Base-by-base conservation (phyloP, 2,329 filamentous ascomycete genomes). In the Beauveria sp. region DNA sequence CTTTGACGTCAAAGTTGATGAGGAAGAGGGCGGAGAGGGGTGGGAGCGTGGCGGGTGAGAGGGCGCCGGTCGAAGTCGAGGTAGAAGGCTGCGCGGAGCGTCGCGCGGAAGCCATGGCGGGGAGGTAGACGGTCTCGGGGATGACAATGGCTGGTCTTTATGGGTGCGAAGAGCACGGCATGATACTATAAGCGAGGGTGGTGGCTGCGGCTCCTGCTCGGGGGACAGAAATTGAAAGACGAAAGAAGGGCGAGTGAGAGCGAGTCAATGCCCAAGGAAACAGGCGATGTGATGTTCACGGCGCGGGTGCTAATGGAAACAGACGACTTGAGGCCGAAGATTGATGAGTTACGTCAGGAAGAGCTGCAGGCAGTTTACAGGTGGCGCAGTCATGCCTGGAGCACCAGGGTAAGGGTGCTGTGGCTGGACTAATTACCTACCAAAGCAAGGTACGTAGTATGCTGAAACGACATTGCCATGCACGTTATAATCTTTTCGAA, bases 1-100 rank as follows among this genome's bases (percentile, higher is more conserved):
- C 88, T 74, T 93, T 95, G 77, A 93, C 89, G 75, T 96, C 92
- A 77, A 96, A 96, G 71, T 90, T 86, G 75, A 96, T 93, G 65
- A 96, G 81, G 74, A 96, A 96, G 42, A 96, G 81, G 38, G 91
- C 91, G 45, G 88, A 87, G 70, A 93, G 85, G 58, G 81, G 81
- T 54, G 84, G 84, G 64, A 76, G 70, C 24, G 74, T 42, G 43
- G 70, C 66, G 53, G 68, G 71, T 38, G 77, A 76, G 77, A 72
- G 57, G 75, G 71, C 60, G n/a, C n/a, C n/a, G n/a, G n/a, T n/a
- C n/a, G n/a, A n/a, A n/a, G n/a, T n/a, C n/a, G n/a, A n/a, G 74
- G 58, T 26, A 20, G 40, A 52, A 10, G 58, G 58, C 49, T 40
- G 58, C 38, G 26, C 42, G 28, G 58, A 34, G 65, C 72, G 73